Percentiles rank a stretch among this genome's conserved stretches.
phyloP scores from a whole-genome alignment of 108 stramenopile species.

The Schizochytrium sp. region DNA sequence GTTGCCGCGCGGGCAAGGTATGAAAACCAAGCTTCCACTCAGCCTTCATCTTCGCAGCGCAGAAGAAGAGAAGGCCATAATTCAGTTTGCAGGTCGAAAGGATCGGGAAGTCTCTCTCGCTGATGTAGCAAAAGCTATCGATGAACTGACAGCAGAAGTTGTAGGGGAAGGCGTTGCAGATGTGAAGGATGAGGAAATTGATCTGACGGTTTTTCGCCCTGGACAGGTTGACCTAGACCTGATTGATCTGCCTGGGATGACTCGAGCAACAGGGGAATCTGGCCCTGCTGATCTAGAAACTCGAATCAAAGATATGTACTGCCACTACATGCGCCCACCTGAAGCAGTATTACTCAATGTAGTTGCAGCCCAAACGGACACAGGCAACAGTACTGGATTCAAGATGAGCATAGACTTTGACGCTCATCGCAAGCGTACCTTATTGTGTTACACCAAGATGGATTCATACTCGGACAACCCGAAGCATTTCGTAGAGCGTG shows the following conservation, averaged over 20 bases:
- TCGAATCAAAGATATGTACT: background rate
- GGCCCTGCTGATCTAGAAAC: background rate
- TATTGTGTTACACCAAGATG: background rate
- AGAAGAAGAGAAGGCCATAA: background rate
- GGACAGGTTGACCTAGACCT: background rate
- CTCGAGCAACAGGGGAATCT: background rate
- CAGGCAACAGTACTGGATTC: background rate
- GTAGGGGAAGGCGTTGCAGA: background rate
- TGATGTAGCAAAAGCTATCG: background rate
- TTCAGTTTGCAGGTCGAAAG: background rate
- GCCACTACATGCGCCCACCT: background rate
- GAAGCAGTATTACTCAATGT: constrained; percentile 37
- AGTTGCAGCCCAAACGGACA: background rate
- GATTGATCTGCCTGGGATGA: constrained; percentile 14
- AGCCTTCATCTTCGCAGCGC: background rate
- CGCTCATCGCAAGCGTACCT: background rate
- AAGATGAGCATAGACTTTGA: background rate
- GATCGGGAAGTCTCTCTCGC: background rate
- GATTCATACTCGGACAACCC: background rate
- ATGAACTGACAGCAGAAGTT: background rate
- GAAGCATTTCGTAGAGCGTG: background rate
- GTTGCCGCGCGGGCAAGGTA: constrained; percentile 21
- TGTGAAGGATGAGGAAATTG: background rate
- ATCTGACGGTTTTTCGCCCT: constrained; percentile 10
- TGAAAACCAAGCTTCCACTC: constrained; percentile 39